Evolutionary conservation across 768 basidiomycete genomes (phyloP), one percentile per base, ranked within the genome.

Genomic region (Paxillus involutus): DNA sequence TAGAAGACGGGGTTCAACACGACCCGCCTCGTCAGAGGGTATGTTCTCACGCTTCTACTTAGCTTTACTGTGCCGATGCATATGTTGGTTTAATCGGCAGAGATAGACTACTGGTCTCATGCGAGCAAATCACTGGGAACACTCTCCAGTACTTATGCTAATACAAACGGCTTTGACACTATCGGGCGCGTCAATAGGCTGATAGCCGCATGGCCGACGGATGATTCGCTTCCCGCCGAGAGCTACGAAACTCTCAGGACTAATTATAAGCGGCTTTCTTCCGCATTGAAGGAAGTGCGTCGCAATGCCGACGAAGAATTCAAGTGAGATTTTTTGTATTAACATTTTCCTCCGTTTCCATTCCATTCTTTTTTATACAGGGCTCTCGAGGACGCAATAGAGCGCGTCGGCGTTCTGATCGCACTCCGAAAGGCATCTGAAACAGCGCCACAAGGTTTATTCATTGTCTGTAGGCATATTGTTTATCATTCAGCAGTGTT

Each of bases 11-110:
- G 80, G 77, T 60, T 68, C 77, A 48, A 73, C 77, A 37, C 82
- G 87, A 54, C 88, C 88, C 57, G 84, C 85, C 56, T 85, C 87
- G 29, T 82, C 84, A 7, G 90, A 91, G 86, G 90, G 90, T 86
- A 67, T 54, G 68, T 69, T 75, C 60, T 47, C 64, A 63, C 59
- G 63, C 60, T 50, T 44, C 37, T 53, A 49, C 43, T 44, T 41
- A 19, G 45, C 9, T 13, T 30, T 52, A 24, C 50, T 48, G 58
- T 51, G 47, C 37, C 53, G 44, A 45, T 55, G 43, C 52, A 49
- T 49, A 44, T 49, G 51, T 46, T 21, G 19, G 39, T 44, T 30
- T 19, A 46, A 52, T 39, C 16, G 60, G 52, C 71, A 93, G 90
- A 91, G 75, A 73, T 89, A 58, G 83, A 88, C 51, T 86, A 77